Evolutionary conservation across 257 asterid species (phyloP).

Genomic region (Solanum medicagineum): DNA sequence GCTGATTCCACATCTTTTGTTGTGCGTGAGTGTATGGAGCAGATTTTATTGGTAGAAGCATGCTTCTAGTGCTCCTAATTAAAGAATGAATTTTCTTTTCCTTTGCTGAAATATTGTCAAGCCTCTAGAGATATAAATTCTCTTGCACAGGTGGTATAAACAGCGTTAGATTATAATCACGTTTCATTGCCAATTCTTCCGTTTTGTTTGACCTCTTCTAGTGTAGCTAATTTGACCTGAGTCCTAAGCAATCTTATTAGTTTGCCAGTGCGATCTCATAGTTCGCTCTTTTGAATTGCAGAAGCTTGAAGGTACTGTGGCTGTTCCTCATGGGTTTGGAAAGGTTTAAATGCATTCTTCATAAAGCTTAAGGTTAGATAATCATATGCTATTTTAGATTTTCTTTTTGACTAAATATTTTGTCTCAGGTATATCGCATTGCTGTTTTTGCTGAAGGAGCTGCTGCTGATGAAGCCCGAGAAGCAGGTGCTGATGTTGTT

Average conservation of each 20-base stretch:
- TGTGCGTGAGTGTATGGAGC: not conserved
- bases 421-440: slow-evolving; percentile 52
- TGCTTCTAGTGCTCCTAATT: not conserved
- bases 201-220: not conserved
- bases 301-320: slow-evolving; percentile 71
- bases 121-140: not conserved
- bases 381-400: slow-evolving; percentile 4
- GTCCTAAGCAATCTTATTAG: not conserved
- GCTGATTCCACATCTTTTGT: not conserved
- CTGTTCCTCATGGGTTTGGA: slow-evolving; percentile 89
- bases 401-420: slow-evolving; percentile 13
- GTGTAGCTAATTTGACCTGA: not conserved
- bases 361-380: not conserved
- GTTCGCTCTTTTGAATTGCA: slow-evolving; percentile 27
- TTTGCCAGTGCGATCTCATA: not conserved
- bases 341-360: slow-evolving; percentile 39
- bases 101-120: not conserved
- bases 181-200: not conserved
- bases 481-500: slow-evolving; percentile 85
- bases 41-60: not conserved
- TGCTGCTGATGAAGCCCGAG: slow-evolving; percentile 92
- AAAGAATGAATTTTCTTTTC: not conserved
- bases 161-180: not conserved
- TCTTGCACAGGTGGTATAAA: not conserved
- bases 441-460: slow-evolving; percentile 99